Evolutionary conservation across 768 basidiomycete genomes (phyloP).

Genomic region (Mycena albidolilacea): DNA sequence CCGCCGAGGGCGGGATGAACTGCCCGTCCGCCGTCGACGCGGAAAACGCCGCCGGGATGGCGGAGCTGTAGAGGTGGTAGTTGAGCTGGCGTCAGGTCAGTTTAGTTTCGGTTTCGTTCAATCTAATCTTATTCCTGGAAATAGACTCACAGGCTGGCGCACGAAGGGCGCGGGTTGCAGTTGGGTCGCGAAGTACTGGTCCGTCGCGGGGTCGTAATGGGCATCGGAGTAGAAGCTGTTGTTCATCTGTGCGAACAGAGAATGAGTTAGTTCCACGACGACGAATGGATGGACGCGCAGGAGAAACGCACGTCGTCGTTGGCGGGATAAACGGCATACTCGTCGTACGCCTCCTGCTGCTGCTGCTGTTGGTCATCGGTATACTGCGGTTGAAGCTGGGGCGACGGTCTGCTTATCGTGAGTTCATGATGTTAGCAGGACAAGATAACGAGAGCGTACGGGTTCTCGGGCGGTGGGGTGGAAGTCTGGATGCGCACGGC

Average conservation of each 20-base stretch:
- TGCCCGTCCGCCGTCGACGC: constrained; percentile 65
- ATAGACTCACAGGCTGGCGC: constrained; percentile 75
- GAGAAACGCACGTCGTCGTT: constrained; percentile 40
- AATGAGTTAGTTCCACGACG: not conserved
- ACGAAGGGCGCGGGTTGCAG: constrained; percentile 61
- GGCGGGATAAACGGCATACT: constrained; percentile 45
- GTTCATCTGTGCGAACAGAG: constrained; percentile 34
- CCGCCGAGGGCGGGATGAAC: constrained; percentile 72
- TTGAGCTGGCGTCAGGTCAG: constrained; percentile 71
- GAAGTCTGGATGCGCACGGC: constrained; percentile 50
- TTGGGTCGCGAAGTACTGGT: constrained; percentile 59
- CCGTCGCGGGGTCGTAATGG: constrained; percentile 47
- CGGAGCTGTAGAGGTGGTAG: constrained; percentile 92
- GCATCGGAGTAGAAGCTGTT: constrained; percentile 47
- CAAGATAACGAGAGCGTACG: constrained; percentile 38
- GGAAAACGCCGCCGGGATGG: constrained; percentile 69
- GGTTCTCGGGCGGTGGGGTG: constrained; percentile 48
- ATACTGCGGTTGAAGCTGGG: constrained; percentile 27
- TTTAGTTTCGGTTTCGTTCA: not conserved
- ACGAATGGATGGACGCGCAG: not conserved
- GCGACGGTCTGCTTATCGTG: constrained; percentile 21
- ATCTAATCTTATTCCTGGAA: no score
- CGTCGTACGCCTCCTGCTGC: constrained; percentile 42
- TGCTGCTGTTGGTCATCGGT: constrained; percentile 41
- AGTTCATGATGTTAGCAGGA: not conserved